Evolutionary conservation across 305 asterid genomes (phyloP).

Genomic region (Solanum hybrid): DNA sequence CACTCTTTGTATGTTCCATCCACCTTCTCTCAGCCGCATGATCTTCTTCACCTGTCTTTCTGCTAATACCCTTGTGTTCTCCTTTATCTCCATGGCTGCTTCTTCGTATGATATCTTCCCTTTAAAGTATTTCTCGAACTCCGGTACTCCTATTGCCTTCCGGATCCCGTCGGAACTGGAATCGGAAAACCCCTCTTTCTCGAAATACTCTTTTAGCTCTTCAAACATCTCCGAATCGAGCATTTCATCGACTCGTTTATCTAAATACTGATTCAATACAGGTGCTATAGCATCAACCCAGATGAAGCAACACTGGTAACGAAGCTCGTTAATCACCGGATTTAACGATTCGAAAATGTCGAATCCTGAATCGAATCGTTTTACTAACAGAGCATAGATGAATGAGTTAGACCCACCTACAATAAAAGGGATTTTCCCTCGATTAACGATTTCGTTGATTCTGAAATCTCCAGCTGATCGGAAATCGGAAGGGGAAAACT

Average conservation of each 20-base stretch:
- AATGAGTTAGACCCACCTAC: slow-evolving; percentile 95
- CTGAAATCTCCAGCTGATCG: slow-evolving; percentile 25
- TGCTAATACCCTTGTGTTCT: slow-evolving; percentile 73
- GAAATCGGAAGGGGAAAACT: slow-evolving; percentile 54
- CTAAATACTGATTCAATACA: slow-evolving; percentile 43
- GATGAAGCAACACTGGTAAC: slow-evolving; percentile 67
- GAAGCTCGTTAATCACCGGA: slow-evolving; percentile 29
- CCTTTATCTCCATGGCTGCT: slow-evolving; percentile 64
- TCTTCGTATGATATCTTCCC: slow-evolving; percentile 32
- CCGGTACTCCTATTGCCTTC: slow-evolving; percentile 79
- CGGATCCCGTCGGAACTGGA: slow-evolving; percentile 46
- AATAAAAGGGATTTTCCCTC: slow-evolving; percentile 35
- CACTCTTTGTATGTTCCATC: slow-evolving; percentile 71
- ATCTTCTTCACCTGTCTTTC: slow-evolving; percentile 62
- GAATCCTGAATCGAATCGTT: slow-evolving; percentile 23
- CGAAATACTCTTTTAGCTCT: slow-evolving; percentile 44
- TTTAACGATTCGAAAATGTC: slow-evolving; percentile 37
- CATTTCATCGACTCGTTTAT: slow-evolving; percentile 72
- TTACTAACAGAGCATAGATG: slow-evolving; percentile 51
- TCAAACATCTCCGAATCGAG: slow-evolving; percentile 62
- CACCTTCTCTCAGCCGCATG: slow-evolving; percentile 57
- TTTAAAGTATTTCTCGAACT: slow-evolving; percentile 45
- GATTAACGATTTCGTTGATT: slow-evolving; percentile 37
- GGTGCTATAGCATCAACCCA: slow-evolving; percentile 61
- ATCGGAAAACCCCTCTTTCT: slow-evolving; percentile 5